These are phyloP conservation scores for Fusarium sp. DNA, from an alignment of 2,329 filamentous ascomycete species.

Conservation along the genomic window DNA sequence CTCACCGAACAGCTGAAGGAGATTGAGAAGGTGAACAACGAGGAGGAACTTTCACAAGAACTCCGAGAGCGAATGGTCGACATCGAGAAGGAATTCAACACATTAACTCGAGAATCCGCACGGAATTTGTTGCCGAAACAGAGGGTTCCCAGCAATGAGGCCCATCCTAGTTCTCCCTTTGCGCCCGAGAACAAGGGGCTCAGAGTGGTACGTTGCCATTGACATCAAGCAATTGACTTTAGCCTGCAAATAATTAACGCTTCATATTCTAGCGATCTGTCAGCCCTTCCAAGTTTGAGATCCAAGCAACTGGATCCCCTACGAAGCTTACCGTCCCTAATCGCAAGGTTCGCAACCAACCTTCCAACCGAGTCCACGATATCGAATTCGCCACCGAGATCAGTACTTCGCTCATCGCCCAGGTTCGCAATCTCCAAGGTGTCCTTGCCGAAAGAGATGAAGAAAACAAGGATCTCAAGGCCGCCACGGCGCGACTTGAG, in stretches of 20 bases:
- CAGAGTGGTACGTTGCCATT: constrained; percentile 62
- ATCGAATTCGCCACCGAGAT: constrained; percentile 99
- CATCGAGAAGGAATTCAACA: constrained; percentile 94
- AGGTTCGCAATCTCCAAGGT: constrained; percentile 89
- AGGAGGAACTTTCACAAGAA: constrained; percentile 83
- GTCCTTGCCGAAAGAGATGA: constrained; percentile 90
- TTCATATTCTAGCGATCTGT: constrained; percentile 67
- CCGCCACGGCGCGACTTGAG: constrained; percentile 83
- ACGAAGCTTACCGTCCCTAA: constrained; percentile 90
- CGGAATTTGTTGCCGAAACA: constrained; percentile 89
- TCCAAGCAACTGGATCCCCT: constrained; percentile 84
- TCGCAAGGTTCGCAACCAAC: constrained; percentile 90
- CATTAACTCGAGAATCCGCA: constrained; percentile 89
- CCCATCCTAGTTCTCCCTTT: constrained; percentile 62
- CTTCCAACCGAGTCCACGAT: constrained; percentile 87
- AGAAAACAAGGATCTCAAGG: constrained; percentile 77
- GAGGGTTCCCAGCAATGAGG: constrained; percentile 77
- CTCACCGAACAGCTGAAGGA: constrained; percentile 85
- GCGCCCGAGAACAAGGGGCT: constrained; percentile 63
- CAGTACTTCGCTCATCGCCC: constrained; percentile 91
- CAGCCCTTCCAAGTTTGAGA: constrained; percentile 83
- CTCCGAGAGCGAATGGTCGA: constrained; percentile 84
- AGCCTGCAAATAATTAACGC: constrained; percentile 8
- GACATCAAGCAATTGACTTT: background rate
- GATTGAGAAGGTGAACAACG: constrained; percentile 80